A percentile compares a stretch with the other conserved stretches of the same genome.
Evolutionary conservation across 2,329 filamentous ascomycete species (phyloP).

Genomic region (Hypocrella siamensis): DNA sequence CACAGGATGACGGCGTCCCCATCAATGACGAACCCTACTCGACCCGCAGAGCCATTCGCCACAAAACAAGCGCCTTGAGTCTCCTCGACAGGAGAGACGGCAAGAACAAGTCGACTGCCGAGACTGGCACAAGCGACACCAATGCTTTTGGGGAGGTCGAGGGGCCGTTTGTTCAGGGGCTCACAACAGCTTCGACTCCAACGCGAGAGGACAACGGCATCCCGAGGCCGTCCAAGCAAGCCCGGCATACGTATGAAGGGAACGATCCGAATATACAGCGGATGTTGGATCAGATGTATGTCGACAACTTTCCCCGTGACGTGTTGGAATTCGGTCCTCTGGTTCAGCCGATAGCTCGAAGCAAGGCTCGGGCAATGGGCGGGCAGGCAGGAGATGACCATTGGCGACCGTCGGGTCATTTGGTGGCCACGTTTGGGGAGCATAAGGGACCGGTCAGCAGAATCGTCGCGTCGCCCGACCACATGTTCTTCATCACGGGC

Average conservation of each 20-base stretch:
- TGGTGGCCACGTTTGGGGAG: conserved; percentile 81
- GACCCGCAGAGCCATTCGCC: conserved; percentile 30
- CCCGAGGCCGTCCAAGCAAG: conserved; percentile 26
- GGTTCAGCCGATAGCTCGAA: conserved; percentile 51
- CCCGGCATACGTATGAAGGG: conserved; percentile 70
- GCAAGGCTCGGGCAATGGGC: conserved; percentile 31
- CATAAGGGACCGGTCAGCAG: conserved; percentile 72
- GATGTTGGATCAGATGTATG: conserved; percentile 74
- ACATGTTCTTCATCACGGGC: conserved; percentile 85
- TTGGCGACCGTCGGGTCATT: conserved; percentile 72
- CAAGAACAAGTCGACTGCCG: conserved; percentile 39
- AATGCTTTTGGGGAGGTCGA: conserved; percentile 47
- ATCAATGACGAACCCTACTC: conserved; percentile 25
- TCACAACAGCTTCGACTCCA: conserved; percentile 8
- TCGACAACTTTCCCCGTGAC: conserved; percentile 52
- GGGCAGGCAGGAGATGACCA: conserved; percentile 25
- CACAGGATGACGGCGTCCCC: conserved; percentile 19
- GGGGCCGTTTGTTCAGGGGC: conserved; percentile 31
- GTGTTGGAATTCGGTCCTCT: conserved; percentile 62
- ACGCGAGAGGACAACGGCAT: conserved; percentile 12
- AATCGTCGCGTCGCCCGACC: conserved; percentile 71
- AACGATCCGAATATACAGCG: conserved; percentile 54
- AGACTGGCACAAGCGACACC: conserved; percentile 41
- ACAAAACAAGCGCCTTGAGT: conserved; percentile 43
- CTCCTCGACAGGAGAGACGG: conserved; percentile 43